Conservation (phyloP, 805 yeast species). For the Metschnikowia dekortorum region DNA sequence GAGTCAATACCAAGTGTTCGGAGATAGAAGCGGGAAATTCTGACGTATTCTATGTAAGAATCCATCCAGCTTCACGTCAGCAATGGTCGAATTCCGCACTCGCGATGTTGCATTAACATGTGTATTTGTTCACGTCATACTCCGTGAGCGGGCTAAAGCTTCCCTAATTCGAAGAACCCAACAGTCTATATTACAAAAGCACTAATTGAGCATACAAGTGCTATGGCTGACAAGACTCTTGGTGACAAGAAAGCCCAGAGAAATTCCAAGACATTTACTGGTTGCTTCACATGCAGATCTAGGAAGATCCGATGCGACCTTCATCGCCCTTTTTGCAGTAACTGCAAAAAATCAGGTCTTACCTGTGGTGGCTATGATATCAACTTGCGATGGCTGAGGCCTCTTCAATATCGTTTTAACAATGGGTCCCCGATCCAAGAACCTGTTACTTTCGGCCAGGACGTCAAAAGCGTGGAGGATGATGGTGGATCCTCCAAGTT, state of each 20-base stretch:
- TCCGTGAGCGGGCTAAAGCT: neutral
- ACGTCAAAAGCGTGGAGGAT: conserved; percentile 13
- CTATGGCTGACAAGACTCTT: neutral
- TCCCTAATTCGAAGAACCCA: neutral
- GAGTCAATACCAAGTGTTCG: neutral
- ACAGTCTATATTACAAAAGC: neutral
- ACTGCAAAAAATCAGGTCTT: conserved; percentile 64
- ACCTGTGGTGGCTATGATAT: conserved; percentile 81
- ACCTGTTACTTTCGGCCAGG: conserved; percentile 28
- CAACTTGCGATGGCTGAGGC: conserved; percentile 72
- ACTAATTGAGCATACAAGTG: neutral
- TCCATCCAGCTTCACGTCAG: neutral
- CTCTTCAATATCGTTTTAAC: conserved; percentile 32
- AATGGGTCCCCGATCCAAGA: conserved; percentile 26
- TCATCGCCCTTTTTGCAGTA: conserved; percentile 61
- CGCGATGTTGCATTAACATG: neutral
- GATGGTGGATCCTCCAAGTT: conserved; percentile 31
- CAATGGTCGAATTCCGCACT: neutral
- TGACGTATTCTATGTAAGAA: neutral
- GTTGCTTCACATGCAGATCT: conserved; percentile 83
- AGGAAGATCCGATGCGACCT: conserved; percentile 81
- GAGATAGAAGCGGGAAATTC: neutral
- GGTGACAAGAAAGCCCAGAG: neutral
- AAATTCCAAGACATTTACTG: conserved; percentile 66
- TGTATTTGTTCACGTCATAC: conserved; percentile 1